These are phyloP conservation scores for Kurtzmaniella quercitrusa DNA, from an alignment of 1,139 yeast species.

Conservation along the genomic window DNA sequence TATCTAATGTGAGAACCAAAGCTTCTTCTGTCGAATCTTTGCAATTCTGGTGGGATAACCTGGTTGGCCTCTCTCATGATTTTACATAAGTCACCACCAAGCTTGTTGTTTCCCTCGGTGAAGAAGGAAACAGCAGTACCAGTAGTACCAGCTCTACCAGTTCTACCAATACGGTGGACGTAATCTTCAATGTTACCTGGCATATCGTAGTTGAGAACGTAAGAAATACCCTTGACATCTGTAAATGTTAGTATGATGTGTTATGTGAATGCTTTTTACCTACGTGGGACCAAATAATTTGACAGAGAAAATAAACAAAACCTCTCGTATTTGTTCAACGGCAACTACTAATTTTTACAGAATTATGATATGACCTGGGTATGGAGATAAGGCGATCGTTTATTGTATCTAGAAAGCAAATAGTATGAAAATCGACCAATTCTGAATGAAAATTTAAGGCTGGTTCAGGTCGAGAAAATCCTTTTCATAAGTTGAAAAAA, in stretches of 20 bases:
- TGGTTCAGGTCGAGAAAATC: background rate
- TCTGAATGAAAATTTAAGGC: background rate
- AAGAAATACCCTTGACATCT: slow-evolving; percentile 97
- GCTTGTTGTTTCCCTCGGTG: slow-evolving; percentile 80
- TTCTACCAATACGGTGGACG: slow-evolving; percentile 94
- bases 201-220: slow-evolving; percentile 92
- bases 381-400: slow-evolving; percentile 6
- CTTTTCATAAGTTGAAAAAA: too few species aligned
- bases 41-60: slow-evolving; percentile 65
- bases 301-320: background rate
- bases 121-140: slow-evolving; percentile 97
- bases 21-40: slow-evolving; percentile 51
- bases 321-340: slow-evolving; percentile 6
- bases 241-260: slow-evolving; percentile 6
- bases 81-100: slow-evolving; percentile 87
- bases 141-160: slow-evolving; percentile 96
- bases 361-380: slow-evolving; percentile 7
- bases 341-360: slow-evolving; percentile 9
- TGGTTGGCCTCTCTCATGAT: slow-evolving; percentile 96
- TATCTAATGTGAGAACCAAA: slow-evolving; percentile 55
- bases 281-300: background rate
- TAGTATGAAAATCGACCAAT: background rate
- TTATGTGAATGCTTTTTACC: background rate
- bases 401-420: slow-evolving; percentile 9
- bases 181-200: slow-evolving; percentile 98